Base-by-base conservation (phyloP, 805 yeast genomes). In the Metschnikowia shivogae region DNA sequence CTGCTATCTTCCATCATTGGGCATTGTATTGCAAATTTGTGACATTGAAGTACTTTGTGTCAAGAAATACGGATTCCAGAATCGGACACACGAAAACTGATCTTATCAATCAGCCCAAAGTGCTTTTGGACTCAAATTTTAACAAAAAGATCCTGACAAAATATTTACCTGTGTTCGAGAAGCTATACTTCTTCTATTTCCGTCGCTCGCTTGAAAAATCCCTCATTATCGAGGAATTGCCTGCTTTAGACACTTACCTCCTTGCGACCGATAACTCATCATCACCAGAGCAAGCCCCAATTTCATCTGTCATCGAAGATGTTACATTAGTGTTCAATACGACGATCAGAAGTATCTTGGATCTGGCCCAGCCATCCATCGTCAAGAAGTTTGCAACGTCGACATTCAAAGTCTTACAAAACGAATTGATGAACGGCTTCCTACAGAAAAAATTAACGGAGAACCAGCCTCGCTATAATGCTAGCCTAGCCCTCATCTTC, bases 231-330 rank as follows among this genome's bases (percentile, higher is more conserved):
- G 98, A 93, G 61, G 89, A 84, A 53, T 53, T 86, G 14, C 96
- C 96, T 0, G 40, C 61, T 3, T 49, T 70, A 36, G 79, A 79
- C 36, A 55, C 66, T 1, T 63, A 50, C 75, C 44, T 61, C 55
- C 58, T 72, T 52, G 45, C 46, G 13, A 8, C 55, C 34, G 51
- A 42, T 36, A 43, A 26, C 34, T 34, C 61, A 1, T 36, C 52
- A 37, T 59, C 70, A 29, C 80, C 82, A 2, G 81, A 78, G 34
- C 81, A 76, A 27, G 71, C 82, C 5, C 92, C 90, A 2, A 78
- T 85, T 4, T 80, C 95, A 0, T 88, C 97, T 0, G 82, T 88
- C 19, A 80, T 90, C 20, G 99, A 93, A 56, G 99, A 93, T 60
- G 68, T 87, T 29, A 77, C 88, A 24, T 72, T 89, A 54, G 80